These are phyloP conservation scores for Alternaria alternata DNA, from an alignment of 2,329 filamentous ascomycete genomes.

Conservation along the genomic window DNA sequence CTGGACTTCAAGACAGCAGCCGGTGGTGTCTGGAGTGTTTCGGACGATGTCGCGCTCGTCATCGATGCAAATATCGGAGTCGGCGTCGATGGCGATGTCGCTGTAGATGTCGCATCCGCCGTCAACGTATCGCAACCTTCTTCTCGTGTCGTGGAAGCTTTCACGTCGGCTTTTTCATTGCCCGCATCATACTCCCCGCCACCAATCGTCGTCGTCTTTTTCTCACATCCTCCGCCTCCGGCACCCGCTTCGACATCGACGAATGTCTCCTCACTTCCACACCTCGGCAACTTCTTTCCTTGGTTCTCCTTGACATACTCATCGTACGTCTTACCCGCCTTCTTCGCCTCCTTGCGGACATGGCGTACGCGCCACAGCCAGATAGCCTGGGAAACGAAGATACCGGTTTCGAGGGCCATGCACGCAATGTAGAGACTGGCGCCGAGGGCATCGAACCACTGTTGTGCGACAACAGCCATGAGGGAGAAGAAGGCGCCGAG, in stretches of 20 bases:
- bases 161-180: neutral
- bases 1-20: constrained; percentile 6
- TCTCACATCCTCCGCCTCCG: neutral
- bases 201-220: neutral
- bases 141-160: neutral
- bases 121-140: neutral
- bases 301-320: constrained; percentile 53
- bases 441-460: constrained; percentile 68
- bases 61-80: neutral
- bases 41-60: neutral
- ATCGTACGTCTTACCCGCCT: constrained; percentile 63
- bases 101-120: neutral
- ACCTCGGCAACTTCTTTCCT: constrained; percentile 32
- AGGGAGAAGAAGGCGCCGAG: constrained; percentile 70
- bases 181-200: constrained; percentile 2
- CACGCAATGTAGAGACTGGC: constrained; percentile 68
- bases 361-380: constrained; percentile 66
- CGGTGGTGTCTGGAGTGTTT: neutral
- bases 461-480: constrained; percentile 68
- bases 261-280: constrained; percentile 35
- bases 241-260: constrained; percentile 36
- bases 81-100: neutral
- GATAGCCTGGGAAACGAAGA: constrained; percentile 66
- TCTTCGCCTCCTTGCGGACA: constrained; percentile 62
- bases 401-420: constrained; percentile 66